Percentiles rank a stretch among this genome's conserved stretches.
Conservation (phyloP, 352 stramenopile genomes). For the Globisporangium rhizosaccharum region DNA sequence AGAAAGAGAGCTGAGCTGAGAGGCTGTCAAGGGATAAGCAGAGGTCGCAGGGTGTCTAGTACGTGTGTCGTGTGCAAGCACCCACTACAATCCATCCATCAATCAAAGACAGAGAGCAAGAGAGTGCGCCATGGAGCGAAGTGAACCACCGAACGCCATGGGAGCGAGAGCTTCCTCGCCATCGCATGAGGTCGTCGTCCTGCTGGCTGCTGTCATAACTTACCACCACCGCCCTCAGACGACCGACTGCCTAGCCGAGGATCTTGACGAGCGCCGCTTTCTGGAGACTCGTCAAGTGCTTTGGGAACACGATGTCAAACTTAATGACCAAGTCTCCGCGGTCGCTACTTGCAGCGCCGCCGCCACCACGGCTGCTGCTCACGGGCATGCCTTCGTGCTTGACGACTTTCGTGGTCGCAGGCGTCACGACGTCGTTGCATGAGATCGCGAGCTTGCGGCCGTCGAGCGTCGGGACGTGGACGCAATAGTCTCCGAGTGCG, state of each 20-base stretch:
- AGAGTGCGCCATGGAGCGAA: too few relatives aligned
- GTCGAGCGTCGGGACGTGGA: conserved; percentile 95
- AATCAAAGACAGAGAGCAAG: too few relatives aligned
- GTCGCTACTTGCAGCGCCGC: conserved; percentile 7
- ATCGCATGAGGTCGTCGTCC: too few relatives aligned
- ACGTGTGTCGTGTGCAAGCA: too few relatives aligned
- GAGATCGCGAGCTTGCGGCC: conserved; percentile 91
- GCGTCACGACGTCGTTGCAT: conserved; percentile 91
- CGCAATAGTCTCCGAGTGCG: conserved; percentile 91
- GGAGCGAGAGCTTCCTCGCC: too few relatives aligned
- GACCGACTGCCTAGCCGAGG: conserved; percentile 29
- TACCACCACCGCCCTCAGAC: too few relatives aligned
- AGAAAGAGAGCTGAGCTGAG: not conserved
- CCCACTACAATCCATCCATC: too few relatives aligned
- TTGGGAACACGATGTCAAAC: conserved; percentile 95
- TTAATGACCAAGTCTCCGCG: conserved; percentile 94
- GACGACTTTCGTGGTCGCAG: conserved; percentile 88
- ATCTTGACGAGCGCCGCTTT: conserved; percentile 86
- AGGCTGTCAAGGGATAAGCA: not conserved
- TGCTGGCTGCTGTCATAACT: too few relatives aligned
- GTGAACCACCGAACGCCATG: too few relatives aligned
- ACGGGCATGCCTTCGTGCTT: conserved; percentile 95
- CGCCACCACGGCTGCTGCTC: conserved; percentile 22
- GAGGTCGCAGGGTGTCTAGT: too few relatives aligned
- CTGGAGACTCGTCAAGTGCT: conserved; percentile 89